These are phyloP conservation scores for Chiua virens DNA, from an alignment of 768 basidiomycete genomes.

Conservation along the genomic window DNA sequence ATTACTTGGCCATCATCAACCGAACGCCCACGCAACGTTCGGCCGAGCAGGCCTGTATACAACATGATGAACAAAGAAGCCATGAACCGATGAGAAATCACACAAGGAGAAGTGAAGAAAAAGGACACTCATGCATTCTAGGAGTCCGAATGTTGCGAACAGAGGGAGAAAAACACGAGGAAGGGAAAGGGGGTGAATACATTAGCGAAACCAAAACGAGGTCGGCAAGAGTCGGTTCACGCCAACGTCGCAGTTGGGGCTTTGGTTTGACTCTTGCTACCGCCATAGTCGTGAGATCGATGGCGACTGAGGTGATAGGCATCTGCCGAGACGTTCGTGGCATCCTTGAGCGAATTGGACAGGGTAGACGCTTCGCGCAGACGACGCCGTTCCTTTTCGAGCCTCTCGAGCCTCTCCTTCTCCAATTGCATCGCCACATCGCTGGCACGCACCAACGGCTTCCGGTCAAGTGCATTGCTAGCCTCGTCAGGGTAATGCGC, in stretches of 20 bases:
- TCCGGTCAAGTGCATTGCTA: conserved; percentile 11
- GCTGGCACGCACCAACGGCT: conserved; percentile 48
- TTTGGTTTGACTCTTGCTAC: conserved; percentile 17
- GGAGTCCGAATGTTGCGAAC: conserved; percentile 6
- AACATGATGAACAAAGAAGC: background rate
- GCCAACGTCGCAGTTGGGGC: conserved; percentile 15
- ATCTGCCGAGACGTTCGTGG: conserved; percentile 26
- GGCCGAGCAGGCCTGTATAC: conserved; percentile 8
- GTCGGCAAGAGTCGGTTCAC: background rate
- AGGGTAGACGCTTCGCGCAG: conserved; percentile 16
- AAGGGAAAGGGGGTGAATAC: background rate
- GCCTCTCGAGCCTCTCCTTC: conserved; percentile 40
- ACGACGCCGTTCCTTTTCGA: conserved; percentile 32
- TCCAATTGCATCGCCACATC: conserved; percentile 54
- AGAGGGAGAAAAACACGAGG: background rate
- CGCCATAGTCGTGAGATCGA: conserved; percentile 1
- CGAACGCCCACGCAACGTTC: background rate
- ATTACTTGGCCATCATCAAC: conserved; percentile 3
- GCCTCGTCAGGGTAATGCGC: conserved; percentile 15
- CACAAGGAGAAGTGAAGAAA: background rate
- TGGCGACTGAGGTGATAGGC: conserved; percentile 20
- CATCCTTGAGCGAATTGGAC: conserved; percentile 27
- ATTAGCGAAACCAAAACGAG: background rate
- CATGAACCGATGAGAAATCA: background rate
- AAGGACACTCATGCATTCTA: conserved; percentile 15